Conservation (phyloP, 805 yeast species). For the Yamadazyma endophytica region DNA sequence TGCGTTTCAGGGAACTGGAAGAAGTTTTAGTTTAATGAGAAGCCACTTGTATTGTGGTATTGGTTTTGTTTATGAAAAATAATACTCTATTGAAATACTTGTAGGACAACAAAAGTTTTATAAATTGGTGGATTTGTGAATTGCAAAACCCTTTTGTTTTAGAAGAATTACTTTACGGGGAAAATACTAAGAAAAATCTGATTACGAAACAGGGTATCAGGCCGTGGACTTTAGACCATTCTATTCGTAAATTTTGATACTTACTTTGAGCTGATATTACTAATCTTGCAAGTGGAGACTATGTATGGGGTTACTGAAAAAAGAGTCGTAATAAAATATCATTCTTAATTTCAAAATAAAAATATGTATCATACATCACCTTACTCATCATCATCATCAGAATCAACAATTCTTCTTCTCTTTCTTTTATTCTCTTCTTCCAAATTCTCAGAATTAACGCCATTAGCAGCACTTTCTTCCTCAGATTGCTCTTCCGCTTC, state of each 20-base stretch:
- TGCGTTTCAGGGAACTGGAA: conserved; percentile 3
- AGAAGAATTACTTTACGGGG: too few species aligned
- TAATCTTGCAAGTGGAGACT: too few species aligned
- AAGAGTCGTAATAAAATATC: too few species aligned
- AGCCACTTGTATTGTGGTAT: conserved; percentile 9
- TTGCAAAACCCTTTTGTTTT: background rate
- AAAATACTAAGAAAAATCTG: too few species aligned
- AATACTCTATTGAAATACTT: background rate
- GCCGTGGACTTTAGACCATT: too few species aligned
- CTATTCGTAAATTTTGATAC: too few species aligned
- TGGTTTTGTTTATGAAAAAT: too few species aligned
- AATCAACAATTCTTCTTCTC: conserved; percentile 46
- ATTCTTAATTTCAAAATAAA: background rate
- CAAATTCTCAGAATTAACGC: conserved; percentile 8
- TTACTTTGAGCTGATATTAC: too few species aligned
- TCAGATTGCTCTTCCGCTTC: conserved; percentile 24
- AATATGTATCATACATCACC: conserved; percentile 2
- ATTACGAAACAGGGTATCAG: too few species aligned
- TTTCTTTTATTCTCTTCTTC: conserved; percentile 35
- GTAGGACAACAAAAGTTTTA: background rate
- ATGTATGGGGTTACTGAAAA: too few species aligned
- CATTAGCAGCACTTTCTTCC: conserved; percentile 23
- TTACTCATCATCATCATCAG: conserved; percentile 48
- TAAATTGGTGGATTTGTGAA: conserved; percentile 1
- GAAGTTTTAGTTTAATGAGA: conserved; percentile 8